A percentile compares a stretch with the other conserved stretches of the same genome.
Conservation (phyloP, 345 rosid species). For the Sonneratia caseolaris region DNA sequence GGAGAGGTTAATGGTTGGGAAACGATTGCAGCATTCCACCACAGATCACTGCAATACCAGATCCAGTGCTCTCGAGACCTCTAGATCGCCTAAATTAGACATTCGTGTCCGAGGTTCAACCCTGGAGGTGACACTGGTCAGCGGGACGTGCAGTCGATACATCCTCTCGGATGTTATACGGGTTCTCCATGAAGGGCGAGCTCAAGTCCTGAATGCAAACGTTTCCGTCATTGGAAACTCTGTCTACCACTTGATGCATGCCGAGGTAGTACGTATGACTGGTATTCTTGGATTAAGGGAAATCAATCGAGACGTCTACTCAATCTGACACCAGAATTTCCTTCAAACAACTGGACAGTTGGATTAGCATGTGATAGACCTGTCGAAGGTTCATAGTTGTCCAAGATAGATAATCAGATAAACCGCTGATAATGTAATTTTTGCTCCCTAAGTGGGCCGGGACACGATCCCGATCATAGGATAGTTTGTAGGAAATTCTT, state of each 20-base stretch:
- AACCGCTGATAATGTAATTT: too few species aligned
- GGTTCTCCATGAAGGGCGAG: slow-evolving; percentile 30
- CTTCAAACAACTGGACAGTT: too few species aligned
- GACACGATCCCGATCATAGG: not conserved
- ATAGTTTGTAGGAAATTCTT: not conserved
- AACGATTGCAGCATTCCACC: slow-evolving; percentile 14
- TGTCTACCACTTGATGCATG: slow-evolving; percentile 27
- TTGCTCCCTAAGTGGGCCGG: too few species aligned
- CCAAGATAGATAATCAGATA: not conserved
- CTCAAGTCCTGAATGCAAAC: slow-evolving; percentile 29
- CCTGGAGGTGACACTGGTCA: slow-evolving; percentile 26
- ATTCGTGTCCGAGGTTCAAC: slow-evolving; percentile 26
- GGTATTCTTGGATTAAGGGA: not conserved
- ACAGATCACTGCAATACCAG: not conserved
- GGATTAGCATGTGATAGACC: too few species aligned
- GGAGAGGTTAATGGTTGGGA: slow-evolving; percentile 19
- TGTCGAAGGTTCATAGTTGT: too few species aligned
- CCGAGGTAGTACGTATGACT: slow-evolving; percentile 25
- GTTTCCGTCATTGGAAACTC: slow-evolving; percentile 21
- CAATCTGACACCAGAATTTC: not conserved
- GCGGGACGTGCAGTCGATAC: slow-evolving; percentile 18
- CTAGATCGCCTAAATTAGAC: slow-evolving; percentile 23
- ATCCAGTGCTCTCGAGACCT: not conserved
- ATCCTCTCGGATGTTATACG: slow-evolving; percentile 29
- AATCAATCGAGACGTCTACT: not conserved